Evolutionary conservation across 208 protist species (phyloP), one percentile per base, ranked within the genome.

Genomic region (Trypanosoma lewisi): DNA sequence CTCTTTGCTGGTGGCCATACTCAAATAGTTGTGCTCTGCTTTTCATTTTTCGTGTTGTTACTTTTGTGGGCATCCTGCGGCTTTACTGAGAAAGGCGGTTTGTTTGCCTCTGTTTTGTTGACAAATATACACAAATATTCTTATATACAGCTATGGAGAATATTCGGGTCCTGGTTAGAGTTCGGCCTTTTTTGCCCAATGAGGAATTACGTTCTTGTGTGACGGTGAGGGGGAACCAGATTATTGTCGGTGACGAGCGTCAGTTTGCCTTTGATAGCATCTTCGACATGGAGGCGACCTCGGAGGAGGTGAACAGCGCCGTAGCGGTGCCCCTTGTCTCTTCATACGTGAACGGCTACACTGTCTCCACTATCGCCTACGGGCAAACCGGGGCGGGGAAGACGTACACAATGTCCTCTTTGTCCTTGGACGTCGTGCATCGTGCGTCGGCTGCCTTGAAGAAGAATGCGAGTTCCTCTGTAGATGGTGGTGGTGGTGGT

Each of bases 381-480:
- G 97, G 95, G 9, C 97, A 98, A 66, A 98, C 95, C 25, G 93
- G 93, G 17, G 81, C 91, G 8, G 97, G 97, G 27, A 98, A 98
- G 72, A 98, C 96, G 36, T 88, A 85, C 77, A 98, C 96, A 23
- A 98, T 98, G 94, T 77, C 63, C 16, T 50, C 61, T 37, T 80
- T 85, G 36, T 76, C 77, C 0, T 30, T 47, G 21, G 89, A 90
- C 45, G 80, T 98, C 31, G 87, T 98, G 42, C 88, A 93, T 34
- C 83, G 95, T 49, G 74, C 97, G 6, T 95, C 95, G 41, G 64
- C 74, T 28, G 5, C 63, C 97, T 28, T 52, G 30, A 68, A 80
- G n/a, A 56, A 12, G 45, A 52, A 63, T 34, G 59, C 16, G 41
- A 53, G 53, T 36, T 19, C 27, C 25, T 23, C 23, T 31, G 70